Evolutionary conservation across 176 grass and related monocot species (phyloP).

Genomic region (Bromus sterilis): DNA sequence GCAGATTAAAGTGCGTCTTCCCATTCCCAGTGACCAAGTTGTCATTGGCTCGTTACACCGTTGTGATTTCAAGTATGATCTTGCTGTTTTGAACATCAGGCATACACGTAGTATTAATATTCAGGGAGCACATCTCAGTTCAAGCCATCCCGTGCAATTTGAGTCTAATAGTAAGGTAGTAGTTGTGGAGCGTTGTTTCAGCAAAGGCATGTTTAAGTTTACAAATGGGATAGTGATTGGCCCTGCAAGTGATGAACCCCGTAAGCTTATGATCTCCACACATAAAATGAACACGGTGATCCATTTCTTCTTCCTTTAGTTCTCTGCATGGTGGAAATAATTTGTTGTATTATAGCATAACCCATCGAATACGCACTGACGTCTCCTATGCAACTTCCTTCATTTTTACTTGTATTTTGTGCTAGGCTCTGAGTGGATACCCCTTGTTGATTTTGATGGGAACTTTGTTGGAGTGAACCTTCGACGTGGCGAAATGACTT

Average conservation of each 20-base stretch:
- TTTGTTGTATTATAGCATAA: neutral
- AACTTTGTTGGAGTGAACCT: slow-evolving; percentile 2
- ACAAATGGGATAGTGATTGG: neutral
- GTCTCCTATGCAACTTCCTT: neutral
- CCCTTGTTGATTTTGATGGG: neutral
- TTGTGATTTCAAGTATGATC: neutral
- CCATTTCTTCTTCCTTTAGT: neutral
- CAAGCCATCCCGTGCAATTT: neutral
- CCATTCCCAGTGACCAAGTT: neutral
- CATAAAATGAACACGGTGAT: neutral
- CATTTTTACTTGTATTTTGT: neutral
- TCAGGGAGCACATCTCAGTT: neutral
- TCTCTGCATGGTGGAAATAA: neutral
- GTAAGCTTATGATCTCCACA: neutral
- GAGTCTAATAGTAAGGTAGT: neutral
- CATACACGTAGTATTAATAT: neutral
- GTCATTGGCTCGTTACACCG: slow-evolving; percentile 1
- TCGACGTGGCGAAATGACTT: neutral
- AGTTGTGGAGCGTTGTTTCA: neutral
- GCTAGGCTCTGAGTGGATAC: neutral
- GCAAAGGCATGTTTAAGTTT: neutral
- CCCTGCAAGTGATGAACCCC: neutral
- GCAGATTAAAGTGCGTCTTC: slow-evolving; percentile 17
- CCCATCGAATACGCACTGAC: neutral
- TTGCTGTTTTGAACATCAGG: neutral